Conservation (phyloP, 768 basidiomycete genomes). For the Xerocomellus chrysenteron region DNA sequence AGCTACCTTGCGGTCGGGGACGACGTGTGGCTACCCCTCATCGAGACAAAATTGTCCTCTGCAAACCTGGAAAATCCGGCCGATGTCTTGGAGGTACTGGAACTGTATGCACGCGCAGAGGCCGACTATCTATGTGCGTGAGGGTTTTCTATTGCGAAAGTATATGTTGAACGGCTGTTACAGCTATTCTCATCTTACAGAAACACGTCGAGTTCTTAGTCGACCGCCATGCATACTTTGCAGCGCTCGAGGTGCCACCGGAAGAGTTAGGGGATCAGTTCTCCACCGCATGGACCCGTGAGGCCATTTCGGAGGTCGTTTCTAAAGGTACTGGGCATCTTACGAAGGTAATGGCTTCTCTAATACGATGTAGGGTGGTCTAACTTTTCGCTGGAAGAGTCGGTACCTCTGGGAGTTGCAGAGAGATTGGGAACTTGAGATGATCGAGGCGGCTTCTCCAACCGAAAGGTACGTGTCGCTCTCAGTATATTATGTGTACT, state of each 20-base stretch:
- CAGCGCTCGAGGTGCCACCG: constrained; percentile 40
- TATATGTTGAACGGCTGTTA: constrained; percentile 19
- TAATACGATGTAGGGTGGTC: constrained; percentile 6
- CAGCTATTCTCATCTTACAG: constrained; percentile 75
- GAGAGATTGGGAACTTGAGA: constrained; percentile 72
- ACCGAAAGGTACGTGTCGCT: constrained; percentile 44
- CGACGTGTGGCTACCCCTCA: constrained; percentile 72
- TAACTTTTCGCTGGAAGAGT: constrained; percentile 46
- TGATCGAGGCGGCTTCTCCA: constrained; percentile 48
- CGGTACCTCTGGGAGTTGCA: constrained; percentile 68
- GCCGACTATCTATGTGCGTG: constrained; percentile 77
- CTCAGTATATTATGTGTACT: neutral
- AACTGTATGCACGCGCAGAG: constrained; percentile 65
- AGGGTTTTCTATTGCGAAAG: constrained; percentile 1
- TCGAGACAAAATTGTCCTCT: constrained; percentile 51
- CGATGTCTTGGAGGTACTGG: constrained; percentile 55
- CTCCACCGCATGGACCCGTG: constrained; percentile 59
- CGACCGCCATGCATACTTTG: constrained; percentile 37
- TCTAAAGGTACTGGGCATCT: constrained; percentile 60
- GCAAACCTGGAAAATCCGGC: constrained; percentile 52
- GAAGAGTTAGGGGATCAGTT: constrained; percentile 58
- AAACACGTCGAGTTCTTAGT: constrained; percentile 64
- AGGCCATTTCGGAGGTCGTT: constrained; percentile 53
- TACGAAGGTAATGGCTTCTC: constrained; percentile 47
- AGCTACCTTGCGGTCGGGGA: constrained; percentile 63